phyloP scores from a whole-genome alignment of 1,139 yeast genomes.

The Saccharomycopsis phalli region DNA sequence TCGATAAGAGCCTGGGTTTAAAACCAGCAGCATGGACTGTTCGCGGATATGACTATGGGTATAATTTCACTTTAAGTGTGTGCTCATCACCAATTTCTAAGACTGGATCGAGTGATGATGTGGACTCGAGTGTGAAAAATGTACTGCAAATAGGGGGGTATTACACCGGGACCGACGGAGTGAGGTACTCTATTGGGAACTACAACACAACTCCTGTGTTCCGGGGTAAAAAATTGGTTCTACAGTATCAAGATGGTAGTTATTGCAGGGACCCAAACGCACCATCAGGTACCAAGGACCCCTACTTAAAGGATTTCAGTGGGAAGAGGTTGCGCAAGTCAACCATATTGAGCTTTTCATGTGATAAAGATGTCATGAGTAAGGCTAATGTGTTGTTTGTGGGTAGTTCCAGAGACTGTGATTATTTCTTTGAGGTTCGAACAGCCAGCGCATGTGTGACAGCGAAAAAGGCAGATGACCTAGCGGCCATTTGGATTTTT shows the following conservation, averaged over 20 bases:
- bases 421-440: constrained; percentile 76
- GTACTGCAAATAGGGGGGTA: constrained; percentile 56
- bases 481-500: constrained; percentile 54
- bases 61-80: constrained; percentile 71
- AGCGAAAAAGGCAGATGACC: constrained; percentile 46
- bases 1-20: constrained; percentile 32
- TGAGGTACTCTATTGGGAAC: constrained; percentile 59
- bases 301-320: constrained; percentile 12
- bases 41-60: constrained; percentile 60
- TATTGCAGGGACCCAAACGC: constrained; percentile 37
- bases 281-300: constrained; percentile 28
- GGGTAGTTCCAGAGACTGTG: constrained; percentile 68
- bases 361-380: constrained; percentile 65
- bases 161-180: constrained; percentile 45
- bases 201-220: constrained; percentile 51
- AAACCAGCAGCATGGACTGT: constrained; percentile 49
- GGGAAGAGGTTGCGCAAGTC: constrained; percentile 41
- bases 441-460: constrained; percentile 88
- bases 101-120: constrained; percentile 29
- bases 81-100: constrained; percentile 60
- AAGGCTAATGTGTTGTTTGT: constrained; percentile 64
- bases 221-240: constrained; percentile 61
- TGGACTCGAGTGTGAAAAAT: constrained; percentile 33
- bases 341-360: constrained; percentile 63
- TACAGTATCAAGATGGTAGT: constrained; percentile 68